Evolutionary conservation across 352 stramenopile genomes (phyloP), one percentile per base, ranked within the genome.

Genomic region (Thraustochytrium striatum): DNA sequence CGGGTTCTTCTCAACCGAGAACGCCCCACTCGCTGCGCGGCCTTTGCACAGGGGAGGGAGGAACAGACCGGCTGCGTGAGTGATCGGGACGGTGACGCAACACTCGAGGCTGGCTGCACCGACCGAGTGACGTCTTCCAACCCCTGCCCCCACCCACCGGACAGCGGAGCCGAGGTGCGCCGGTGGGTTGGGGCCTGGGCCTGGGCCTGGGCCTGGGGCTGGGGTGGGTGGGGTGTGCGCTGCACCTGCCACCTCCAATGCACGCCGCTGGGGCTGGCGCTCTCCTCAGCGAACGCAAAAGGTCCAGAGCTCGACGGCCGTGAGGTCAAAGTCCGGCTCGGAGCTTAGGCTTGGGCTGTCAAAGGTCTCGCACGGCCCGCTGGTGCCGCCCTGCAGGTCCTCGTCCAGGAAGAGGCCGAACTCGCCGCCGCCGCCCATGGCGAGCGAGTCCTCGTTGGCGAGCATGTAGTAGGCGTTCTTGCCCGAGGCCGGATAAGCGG

Each of bases 401-500:
- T 87, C 88, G 82, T 96, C 90, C 82, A 96, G 81, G 72, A 92
- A 94, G 69, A 95, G 86, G 0, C 89, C 91, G 75, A 96, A 96
- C 73, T 87, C 91, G 39, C 91, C 91, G 1, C 91, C 91, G 21
- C 91, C 91, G 44, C 91, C 91, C 88, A 96, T 93, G 28, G 93
- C 89, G 44, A 96, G 85, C 41, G 90, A 94, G 69, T 94, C 89
- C 13, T 95, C 89, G 21, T 89, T 94, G 82, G 89, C 93, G 30
- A 96, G 85, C 87, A 93, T 90, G 57, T 94, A 95, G 81, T 95
- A 95, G 78, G 87, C 91, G 85, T 95, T 96, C 61, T 89, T 88
- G 25, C 91, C 88, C 41, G 89, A 94, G 89, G 90, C 95, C 50
- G 89, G 81, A 59, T 92, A 94, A 69, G 91, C 92, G 9, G 85